These are phyloP conservation scores for Ceratocystis papillata DNA, from an alignment of 2,329 filamentous ascomycete genomes.

Conservation along the genomic window DNA sequence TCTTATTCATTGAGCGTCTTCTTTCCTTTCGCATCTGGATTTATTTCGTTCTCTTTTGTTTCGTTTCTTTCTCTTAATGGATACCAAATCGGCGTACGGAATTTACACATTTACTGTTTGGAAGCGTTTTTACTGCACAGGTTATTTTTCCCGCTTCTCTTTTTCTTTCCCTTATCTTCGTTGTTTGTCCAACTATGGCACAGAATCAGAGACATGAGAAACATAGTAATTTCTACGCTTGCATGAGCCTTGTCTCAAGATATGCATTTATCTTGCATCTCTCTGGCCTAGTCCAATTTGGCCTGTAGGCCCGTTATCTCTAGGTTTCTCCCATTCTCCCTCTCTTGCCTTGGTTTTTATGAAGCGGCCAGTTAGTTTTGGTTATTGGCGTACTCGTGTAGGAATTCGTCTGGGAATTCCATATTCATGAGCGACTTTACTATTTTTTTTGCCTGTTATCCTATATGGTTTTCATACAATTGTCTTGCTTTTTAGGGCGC, in stretches of 20 bases:
- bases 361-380: not conserved
- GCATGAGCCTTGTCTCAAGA: no score
- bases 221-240: no score
- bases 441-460: not conserved
- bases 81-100: slow-evolving; percentile 20
- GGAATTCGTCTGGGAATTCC: not conserved
- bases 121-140: slow-evolving; percentile 13
- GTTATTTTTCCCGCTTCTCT: slow-evolving; percentile 1
- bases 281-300: not conserved
- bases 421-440: not conserved
- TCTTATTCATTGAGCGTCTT: not conserved
- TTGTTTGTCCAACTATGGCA: not conserved
- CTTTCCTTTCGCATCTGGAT: not conserved
- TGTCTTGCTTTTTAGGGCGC: not conserved
- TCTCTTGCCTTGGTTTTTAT: not conserved
- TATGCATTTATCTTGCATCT: not conserved
- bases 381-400: not conserved
- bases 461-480: not conserved
- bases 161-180: not conserved
- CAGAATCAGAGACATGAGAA: no score
- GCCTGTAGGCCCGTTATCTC: not conserved
- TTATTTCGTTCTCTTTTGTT: slow-evolving; percentile 10
- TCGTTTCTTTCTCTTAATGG: slow-evolving; percentile 17
- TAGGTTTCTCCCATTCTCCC: not conserved
- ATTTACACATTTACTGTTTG: slow-evolving; percentile 8